These are phyloP conservation scores for Leccinum rimulosum DNA, from an alignment of 768 basidiomycete genomes.

Conservation along the genomic window DNA sequence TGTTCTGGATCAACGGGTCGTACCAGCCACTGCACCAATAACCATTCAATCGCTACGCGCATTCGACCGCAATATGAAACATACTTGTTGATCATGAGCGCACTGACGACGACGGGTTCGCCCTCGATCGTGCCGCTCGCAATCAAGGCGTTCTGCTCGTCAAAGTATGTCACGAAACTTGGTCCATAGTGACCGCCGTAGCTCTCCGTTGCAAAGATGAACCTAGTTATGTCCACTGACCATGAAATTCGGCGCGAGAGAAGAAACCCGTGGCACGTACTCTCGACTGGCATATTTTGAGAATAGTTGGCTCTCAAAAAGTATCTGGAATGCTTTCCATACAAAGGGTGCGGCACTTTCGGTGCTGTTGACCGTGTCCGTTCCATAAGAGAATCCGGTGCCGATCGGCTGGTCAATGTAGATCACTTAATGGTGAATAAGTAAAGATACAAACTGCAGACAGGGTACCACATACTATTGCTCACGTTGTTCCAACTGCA, in stretches of 20 bases:
- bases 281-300: slow-evolving; percentile 49
- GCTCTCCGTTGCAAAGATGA: slow-evolving; percentile 63
- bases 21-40: slow-evolving; percentile 52
- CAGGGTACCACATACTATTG: slow-evolving; percentile 47
- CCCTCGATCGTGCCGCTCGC: slow-evolving; percentile 42
- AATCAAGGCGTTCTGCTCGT: slow-evolving; percentile 58
- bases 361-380: slow-evolving; percentile 49
- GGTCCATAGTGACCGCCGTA: slow-evolving; percentile 71
- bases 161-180: slow-evolving; percentile 60
- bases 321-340: slow-evolving; percentile 62
- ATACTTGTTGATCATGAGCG: slow-evolving; percentile 65
- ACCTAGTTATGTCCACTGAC: slow-evolving; percentile 33
- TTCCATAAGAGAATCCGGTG: slow-evolving; percentile 62
- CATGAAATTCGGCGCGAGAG: neutral
- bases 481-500: slow-evolving; percentile 65
- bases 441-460: neutral
- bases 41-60: neutral
- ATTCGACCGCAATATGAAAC: neutral
- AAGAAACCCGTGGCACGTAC: slow-evolving; percentile 32
- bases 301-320: slow-evolving; percentile 58
- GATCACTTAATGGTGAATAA: slow-evolving; percentile 45
- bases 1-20: slow-evolving; percentile 61
- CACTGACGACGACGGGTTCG: slow-evolving; percentile 51
- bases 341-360: slow-evolving; percentile 53
- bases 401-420: slow-evolving; percentile 72